Conservation (phyloP, 2,329 filamentous ascomycete genomes). For the Aspergillus sp. region DNA sequence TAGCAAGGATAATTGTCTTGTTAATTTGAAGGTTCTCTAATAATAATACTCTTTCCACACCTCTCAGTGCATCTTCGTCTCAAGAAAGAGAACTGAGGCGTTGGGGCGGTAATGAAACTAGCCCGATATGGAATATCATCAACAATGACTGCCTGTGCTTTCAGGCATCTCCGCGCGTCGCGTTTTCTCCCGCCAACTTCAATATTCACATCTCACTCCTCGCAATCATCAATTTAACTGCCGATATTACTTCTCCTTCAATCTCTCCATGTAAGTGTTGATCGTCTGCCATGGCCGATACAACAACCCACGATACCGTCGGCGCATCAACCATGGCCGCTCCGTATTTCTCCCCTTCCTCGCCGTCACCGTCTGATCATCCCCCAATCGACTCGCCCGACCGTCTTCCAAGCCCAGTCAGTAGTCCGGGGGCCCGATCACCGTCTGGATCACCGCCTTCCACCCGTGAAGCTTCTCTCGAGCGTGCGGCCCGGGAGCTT, state of each 20-base stretch:
- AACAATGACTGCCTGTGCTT: conserved; percentile 5
- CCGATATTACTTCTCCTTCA: neutral
- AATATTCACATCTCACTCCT: neutral
- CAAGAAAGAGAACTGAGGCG: neutral
- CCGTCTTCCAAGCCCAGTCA: conserved; percentile 22
- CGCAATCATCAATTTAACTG: neutral
- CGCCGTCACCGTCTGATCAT: conserved; percentile 27
- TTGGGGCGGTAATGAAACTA: neutral
- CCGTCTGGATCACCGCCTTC: conserved; percentile 14
- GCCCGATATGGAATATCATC: conserved; percentile 4
- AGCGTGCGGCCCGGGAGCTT: conserved; percentile 32
- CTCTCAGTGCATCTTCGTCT: neutral
- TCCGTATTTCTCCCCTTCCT: conserved; percentile 38
- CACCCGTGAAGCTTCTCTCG: conserved; percentile 22
- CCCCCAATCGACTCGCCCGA: conserved; percentile 23
- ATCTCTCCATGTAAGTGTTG: neutral
- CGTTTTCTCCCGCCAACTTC: conserved; percentile 1
- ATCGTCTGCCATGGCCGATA: conserved; percentile 34
- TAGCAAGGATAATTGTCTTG: neutral
- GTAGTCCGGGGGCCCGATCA: conserved; percentile 12
- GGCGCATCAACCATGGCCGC: conserved; percentile 40
- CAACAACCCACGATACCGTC: conserved; percentile 43
- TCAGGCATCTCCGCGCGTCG: conserved; percentile 9
- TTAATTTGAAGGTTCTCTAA: neutral
- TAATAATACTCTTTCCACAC: neutral